Conservation (phyloP, 768 basidiomycete species). For the Cyclocybe cylindracea region DNA sequence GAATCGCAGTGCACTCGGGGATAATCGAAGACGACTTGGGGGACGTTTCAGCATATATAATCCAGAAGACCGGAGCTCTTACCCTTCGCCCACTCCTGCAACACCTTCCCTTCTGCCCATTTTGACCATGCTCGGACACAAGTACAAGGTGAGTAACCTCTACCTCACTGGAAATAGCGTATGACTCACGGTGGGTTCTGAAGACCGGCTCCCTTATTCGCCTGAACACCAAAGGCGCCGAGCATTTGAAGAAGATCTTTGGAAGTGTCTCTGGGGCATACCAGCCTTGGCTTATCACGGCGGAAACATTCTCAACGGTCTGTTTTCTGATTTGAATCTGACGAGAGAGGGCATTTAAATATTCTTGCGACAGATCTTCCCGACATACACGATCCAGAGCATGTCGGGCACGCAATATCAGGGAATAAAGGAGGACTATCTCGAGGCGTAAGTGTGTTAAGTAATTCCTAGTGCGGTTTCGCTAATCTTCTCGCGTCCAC, state of each 20-base stretch:
- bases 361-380: conserved; percentile 8
- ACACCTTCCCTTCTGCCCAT: neutral
- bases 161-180: neutral
- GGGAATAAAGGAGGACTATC: conserved; percentile 19
- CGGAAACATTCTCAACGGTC: conserved; percentile 15
- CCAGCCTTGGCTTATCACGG: conserved; percentile 16
- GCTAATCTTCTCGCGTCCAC: neutral
- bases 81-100: neutral
- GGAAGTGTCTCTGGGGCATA: conserved; percentile 16
- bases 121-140: conserved; percentile 4
- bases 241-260: conserved; percentile 16
- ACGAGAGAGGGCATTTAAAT: neutral
- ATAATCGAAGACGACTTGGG: conserved; percentile 2
- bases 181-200: neutral
- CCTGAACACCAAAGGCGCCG: conserved; percentile 16
- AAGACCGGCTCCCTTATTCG: conserved; percentile 12
- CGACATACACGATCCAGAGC: conserved; percentile 19
- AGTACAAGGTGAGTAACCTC: conserved; percentile 4
- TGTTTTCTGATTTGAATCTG: neutral
- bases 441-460: conserved; percentile 12
- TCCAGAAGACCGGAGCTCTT: neutral
- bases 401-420: conserved; percentile 16
- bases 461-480: neutral
- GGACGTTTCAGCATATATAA: conserved; percentile 1
- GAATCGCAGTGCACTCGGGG: neutral